Percentiles rank a stretch among this genome's conserved stretches.
These are phyloP conservation scores for Somion occarium DNA, from an alignment of 1,284 basidiomycete species.

Conservation along the genomic window DNA sequence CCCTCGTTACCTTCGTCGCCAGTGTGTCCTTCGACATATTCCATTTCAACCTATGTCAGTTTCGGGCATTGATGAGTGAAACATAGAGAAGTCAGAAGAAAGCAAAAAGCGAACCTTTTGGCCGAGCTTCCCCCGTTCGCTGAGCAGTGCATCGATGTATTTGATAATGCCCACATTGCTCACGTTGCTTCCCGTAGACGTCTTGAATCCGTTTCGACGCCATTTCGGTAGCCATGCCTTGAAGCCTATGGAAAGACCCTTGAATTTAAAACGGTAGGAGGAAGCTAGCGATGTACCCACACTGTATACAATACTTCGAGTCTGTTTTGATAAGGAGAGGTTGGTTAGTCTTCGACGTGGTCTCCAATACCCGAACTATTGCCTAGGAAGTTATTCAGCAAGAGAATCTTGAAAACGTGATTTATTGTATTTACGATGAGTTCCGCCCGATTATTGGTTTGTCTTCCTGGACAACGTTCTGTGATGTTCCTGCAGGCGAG, in stretches of 20 bases:
- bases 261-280: background rate
- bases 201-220: constrained; percentile 48
- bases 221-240: constrained; percentile 61
- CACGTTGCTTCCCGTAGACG: constrained; percentile 45
- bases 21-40: constrained; percentile 69
- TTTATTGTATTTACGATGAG: constrained; percentile 51
- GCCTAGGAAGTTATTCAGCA: constrained; percentile 42
- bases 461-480: constrained; percentile 75
- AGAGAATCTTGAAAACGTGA: background rate
- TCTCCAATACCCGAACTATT: constrained; percentile 69
- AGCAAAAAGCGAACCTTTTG: constrained; percentile 34
- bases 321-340: constrained; percentile 71
- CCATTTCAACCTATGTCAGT: constrained; percentile 39
- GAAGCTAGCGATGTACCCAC: constrained; percentile 30
- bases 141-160: constrained; percentile 54
- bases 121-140: constrained; percentile 40
- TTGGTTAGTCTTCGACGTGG: constrained; percentile 45
- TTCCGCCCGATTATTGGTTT: constrained; percentile 89
- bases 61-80: background rate
- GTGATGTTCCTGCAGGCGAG: constrained; percentile 55
- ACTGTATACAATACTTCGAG: constrained; percentile 71
- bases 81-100: background rate
- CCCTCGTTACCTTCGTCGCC: constrained; percentile 75
- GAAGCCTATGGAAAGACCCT: constrained; percentile 48
- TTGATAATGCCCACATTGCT: constrained; percentile 63